These are phyloP conservation scores for Trametes sp. DNA, from an alignment of 1,284 basidiomycete species.

Conservation along the genomic window DNA sequence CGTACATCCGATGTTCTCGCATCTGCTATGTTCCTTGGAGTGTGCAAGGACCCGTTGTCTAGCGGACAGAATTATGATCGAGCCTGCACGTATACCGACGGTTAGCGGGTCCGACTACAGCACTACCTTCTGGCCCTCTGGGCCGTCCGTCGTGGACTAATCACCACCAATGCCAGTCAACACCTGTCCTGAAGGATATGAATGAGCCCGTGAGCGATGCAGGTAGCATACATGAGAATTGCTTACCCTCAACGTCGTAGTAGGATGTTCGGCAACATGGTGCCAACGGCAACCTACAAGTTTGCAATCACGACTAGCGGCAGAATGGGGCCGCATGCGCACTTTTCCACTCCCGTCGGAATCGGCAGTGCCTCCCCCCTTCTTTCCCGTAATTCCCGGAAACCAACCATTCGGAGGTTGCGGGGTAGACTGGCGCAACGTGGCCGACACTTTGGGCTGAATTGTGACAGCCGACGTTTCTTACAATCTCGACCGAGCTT, in stretches of 20 bases:
- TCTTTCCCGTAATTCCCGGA: not conserved
- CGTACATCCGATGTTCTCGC: conserved; percentile 1
- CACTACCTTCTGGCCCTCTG: no score
- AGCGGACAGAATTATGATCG: conserved; percentile 9
- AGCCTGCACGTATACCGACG: not conserved
- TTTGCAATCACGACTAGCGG: not conserved
- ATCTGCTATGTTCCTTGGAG: not conserved
- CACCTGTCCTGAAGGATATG: no score
- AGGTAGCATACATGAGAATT: no score
- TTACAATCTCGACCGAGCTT: not conserved
- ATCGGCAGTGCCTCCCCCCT: not conserved
- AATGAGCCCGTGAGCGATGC: no score
- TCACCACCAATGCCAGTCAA: no score
- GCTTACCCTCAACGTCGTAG: no score
- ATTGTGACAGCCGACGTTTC: not conserved
- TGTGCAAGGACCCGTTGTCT: not conserved
- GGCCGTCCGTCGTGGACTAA: no score
- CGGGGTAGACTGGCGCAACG: not conserved
- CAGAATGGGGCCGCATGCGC: not conserved
- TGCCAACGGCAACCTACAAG: no score
- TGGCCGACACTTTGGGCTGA: not conserved
- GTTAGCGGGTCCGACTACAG: not conserved
- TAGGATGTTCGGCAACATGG: no score
- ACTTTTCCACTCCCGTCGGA: not conserved
- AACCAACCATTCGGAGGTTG: not conserved